Evolutionary conservation across 2,329 filamentous ascomycete genomes (phyloP).

Genomic region (Fusarium sp.): DNA sequence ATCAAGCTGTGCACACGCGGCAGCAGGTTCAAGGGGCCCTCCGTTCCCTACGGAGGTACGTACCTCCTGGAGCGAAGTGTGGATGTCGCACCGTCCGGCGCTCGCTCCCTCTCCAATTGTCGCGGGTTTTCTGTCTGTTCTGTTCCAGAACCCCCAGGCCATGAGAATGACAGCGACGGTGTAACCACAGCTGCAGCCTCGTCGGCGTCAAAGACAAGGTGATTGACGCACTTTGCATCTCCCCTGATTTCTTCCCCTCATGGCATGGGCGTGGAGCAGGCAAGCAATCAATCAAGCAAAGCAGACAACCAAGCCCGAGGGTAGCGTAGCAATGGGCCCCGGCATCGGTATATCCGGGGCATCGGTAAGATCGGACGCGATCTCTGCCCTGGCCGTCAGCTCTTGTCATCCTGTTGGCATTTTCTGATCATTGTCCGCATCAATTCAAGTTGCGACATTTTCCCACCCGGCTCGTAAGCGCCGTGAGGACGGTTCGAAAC

Average conservation of each 20-base stretch:
- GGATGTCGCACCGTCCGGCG: slow-evolving; percentile 14
- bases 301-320: neutral
- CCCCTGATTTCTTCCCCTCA: neutral
- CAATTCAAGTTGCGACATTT: neutral
- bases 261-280: neutral
- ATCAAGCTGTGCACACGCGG: slow-evolving; percentile 3
- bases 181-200: slow-evolving; percentile 12
- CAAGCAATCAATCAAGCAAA: neutral
- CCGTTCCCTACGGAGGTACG: slow-evolving; percentile 19
- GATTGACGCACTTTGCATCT: neutral
- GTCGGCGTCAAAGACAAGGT: slow-evolving; percentile 2
- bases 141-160: slow-evolving; percentile 2
- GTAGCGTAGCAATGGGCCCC: neutral
- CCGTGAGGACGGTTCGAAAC: slow-evolving; percentile 12
- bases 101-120: slow-evolving; percentile 28
- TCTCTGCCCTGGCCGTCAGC: neutral
- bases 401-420: neutral
- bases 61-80: slow-evolving; percentile 6
- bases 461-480: neutral
- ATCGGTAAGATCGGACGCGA: slow-evolving; percentile 29
- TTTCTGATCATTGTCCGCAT: neutral
- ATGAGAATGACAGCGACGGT: slow-evolving; percentile 9
- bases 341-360: slow-evolving; percentile 29
- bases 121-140: slow-evolving; percentile 9
- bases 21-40: neutral